Base-by-base conservation (phyloP, 495 filamentous ascomycete species). In the Penicillium mononematosum region DNA sequence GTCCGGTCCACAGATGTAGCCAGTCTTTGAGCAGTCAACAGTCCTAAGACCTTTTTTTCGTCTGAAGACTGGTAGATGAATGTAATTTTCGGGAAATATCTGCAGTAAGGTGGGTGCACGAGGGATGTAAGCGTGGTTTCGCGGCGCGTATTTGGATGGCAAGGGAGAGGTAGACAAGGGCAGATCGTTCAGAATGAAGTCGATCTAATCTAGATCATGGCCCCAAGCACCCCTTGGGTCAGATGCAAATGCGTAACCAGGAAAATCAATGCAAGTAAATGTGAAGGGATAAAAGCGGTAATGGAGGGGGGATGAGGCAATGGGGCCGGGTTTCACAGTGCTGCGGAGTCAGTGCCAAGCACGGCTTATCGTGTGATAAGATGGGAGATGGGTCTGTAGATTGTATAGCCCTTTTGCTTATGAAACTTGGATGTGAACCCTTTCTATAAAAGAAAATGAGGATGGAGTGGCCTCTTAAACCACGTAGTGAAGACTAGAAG, bases 221-320 rank as follows among this genome's bases (percentile, higher is more conserved):
- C 25, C 43, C 44, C 32, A 36, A 7, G 25, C 52, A n/a, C 50
- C 39, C 50, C 39, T 22, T 32, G 45, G 41, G 12, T 60, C 48
- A 54, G 50, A 53, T 58, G 59, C 36, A 62, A 53, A 50, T 39
- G 42, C 17, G 36, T 42, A 19, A 38, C n/a, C 24, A 53, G 25
- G 11, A 45, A 36, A 22, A 22, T n/a, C 53, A 55, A 55, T 55
- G 44, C 20, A 58, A 10, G 24, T 31, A 32, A 56, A 49, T 58
- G 58, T 59, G 42, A 58, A 55, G 55, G 58, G 56, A 46, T 50
- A 50, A 56, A 59, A 54, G 50, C 56, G 45, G 56, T 54, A 57
- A 65, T 65, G 62, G 59, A 60, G 59, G 59, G 65, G 59, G 65
- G n/a, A 65, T 60, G 65, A 61, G 64, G 63, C 60, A 61, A 62